A percentile compares a stretch with the other conserved stretches of the same genome.
These are phyloP conservation scores for Glaciozyma antarctica DNA, from an alignment of 768 basidiomycete species.

Conservation along the genomic window DNA sequence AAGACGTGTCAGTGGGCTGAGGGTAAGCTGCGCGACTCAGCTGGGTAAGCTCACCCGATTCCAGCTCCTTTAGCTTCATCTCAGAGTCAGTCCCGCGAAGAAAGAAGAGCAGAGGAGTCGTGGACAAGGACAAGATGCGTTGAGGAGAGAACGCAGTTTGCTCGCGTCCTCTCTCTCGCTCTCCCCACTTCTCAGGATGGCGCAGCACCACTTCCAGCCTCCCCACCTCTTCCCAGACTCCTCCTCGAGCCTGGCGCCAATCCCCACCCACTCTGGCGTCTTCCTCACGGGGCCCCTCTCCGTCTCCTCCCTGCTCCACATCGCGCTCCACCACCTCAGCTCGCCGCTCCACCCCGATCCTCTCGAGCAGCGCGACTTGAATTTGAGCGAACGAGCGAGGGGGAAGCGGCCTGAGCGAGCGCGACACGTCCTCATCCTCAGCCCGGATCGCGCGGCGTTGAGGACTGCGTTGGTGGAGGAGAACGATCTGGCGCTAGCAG, in stretches of 20 bases:
- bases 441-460: background rate
- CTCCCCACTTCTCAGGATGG: too few relatives aligned
- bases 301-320: constrained; percentile 6
- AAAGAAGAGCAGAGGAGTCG: background rate
- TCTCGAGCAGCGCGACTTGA: background rate
- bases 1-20: background rate
- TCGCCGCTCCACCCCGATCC: background rate
- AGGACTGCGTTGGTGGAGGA: constrained; percentile 7
- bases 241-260: too few relatives aligned
- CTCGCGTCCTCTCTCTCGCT: too few relatives aligned
- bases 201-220: too few relatives aligned
- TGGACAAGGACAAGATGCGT: too few relatives aligned
- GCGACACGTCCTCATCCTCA: constrained; percentile 12
- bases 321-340: constrained; percentile 17
- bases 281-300: constrained; percentile 15
- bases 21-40: background rate
- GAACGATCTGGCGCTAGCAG: constrained; percentile 13
- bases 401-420: background rate
- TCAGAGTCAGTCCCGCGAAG: background rate
- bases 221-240: too few relatives aligned
- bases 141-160: too few relatives aligned
- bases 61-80: constrained; percentile 35
- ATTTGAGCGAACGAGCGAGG: background rate
- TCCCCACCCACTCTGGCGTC: background rate
- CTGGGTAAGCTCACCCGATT: constrained; percentile 8